Evolutionary conservation across 352 stramenopile genomes (phyloP), one percentile per base, ranked within the genome.

Genomic region (Phytopythium chamaehyphon): DNA sequence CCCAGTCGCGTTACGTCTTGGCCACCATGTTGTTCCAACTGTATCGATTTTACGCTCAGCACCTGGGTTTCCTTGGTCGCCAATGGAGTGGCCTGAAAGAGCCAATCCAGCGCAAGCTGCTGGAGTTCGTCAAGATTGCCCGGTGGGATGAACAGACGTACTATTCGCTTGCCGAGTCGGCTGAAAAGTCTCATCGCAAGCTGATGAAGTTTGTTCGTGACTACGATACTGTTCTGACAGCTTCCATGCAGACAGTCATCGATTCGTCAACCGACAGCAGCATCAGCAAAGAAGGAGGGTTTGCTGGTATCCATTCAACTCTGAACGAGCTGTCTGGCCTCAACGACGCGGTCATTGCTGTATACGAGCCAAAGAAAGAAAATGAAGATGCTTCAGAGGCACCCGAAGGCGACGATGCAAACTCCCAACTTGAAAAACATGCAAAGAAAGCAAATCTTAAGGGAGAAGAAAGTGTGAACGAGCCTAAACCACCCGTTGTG

Each of bases 61-160:
- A 95, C 40, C 57, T 93, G 24, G 66, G 58, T 2, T 90, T 84
- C 59, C 69, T 95, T 49, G 62, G 90, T 55, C 88, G 73, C 60
- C 71, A 95, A 79, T 90, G 73, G 83, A 78, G 81, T 35, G 76
- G 77, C n/a, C 60, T 98, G 0, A 93, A 96, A 50, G 76, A 73
- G 3, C 96, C 95, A 16, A 98, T 99, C 55, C 94, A 99, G 73
- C 96, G 94, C 28, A 95, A 98, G 61, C 61, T 99, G 5, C 90
- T 98, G 62, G 96, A 99, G 51, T 98, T 99, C 71, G 88, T 98
- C 31, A 99, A 98, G 59, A 90, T 99, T 28, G 94, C 86, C 28
- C 97, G 97, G 47, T 99, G 98, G 98, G 98, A 99, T 62, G 96
- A 99, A 54, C 97, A 99, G 67, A 99, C 96, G 22, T 99, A 99